Evolutionary conservation across 768 basidiomycete species (phyloP), one percentile per base, ranked within the genome.

Genomic region (Dentipellis sp.): DNA sequence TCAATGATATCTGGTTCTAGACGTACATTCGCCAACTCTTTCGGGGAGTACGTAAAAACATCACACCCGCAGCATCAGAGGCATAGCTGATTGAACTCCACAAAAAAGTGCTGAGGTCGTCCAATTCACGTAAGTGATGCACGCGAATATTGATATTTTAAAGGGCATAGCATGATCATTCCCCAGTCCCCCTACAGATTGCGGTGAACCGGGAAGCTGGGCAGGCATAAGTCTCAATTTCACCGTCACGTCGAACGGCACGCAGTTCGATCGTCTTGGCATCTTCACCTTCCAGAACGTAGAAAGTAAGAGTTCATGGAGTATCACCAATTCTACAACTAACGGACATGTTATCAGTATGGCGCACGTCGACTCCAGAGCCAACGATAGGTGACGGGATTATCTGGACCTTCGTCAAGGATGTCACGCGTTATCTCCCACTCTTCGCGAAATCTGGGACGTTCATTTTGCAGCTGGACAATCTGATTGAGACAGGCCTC

Each of bases 291-390:
- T 89, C 65, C 81, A 87, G 35, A 83, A 88, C 63, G 85, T 86
- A 7, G 88, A 90, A 67, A 87, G 84, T 86, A 62, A 58, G 81
- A 65, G 35, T 21, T 21, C 17, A 2, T 19, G 29, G 0, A 45
- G n/a, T 34, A 12, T 16, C 22, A 45, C 39, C 42, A 49, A 4
- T 50, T 4, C 21, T 50, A 21, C 19, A 38, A 40, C 38, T 1
- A 50, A 29, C n/a, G 7, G 9, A 46, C 36, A 46, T 40, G 17
- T 12, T 22, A 45, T 17, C 49, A 87, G 85, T 89, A 52, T 88
- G 88, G 88, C 75, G 88, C 38, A 88, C 85, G 17, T 88, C 86
- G 0, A 91, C 88, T 16, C 83, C 88, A 0, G 88, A 91, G 67
- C 88, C 88, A 0, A 84, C 81, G 0, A 62, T 60, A 12, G 74